These are phyloP conservation scores for Rhodotorula babjevae DNA, from an alignment of 768 basidiomycete genomes.

Conservation along the genomic window DNA sequence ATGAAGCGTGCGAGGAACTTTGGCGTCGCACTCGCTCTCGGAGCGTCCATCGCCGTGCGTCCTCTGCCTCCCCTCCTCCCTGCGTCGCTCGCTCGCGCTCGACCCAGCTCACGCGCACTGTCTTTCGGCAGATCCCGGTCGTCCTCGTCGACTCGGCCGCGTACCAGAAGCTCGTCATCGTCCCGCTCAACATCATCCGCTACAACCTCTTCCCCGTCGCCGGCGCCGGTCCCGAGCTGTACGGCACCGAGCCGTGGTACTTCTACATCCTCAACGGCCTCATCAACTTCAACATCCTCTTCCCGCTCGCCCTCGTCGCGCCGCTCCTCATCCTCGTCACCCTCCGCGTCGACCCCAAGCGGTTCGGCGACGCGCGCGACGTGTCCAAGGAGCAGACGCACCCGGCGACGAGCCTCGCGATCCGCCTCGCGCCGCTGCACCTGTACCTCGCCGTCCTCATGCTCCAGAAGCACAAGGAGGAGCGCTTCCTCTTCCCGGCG, in stretches of 20 bases:
- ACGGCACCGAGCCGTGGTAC: slow-evolving; percentile 80
- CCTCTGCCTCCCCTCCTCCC: too few relatives aligned
- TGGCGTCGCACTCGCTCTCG: slow-evolving; percentile 15
- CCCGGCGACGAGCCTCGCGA: slow-evolving; percentile 67
- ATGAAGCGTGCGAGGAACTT: slow-evolving; percentile 37
- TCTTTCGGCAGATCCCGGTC: slow-evolving; percentile 65
- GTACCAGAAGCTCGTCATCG: slow-evolving; percentile 71
- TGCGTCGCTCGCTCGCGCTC: too few relatives aligned
- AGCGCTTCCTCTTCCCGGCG: slow-evolving; percentile 94
- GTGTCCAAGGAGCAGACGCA: slow-evolving; percentile 51
- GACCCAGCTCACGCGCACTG: neutral
- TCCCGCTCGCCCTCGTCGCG: slow-evolving; percentile 73
- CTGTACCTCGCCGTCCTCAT: slow-evolving; percentile 80
- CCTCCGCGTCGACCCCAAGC: slow-evolving; percentile 66
- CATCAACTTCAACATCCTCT: slow-evolving; percentile 86
- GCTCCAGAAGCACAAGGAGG: slow-evolving; percentile 88
- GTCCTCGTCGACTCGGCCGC: slow-evolving; percentile 75
- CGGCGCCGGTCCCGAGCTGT: slow-evolving; percentile 72
- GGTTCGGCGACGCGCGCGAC: slow-evolving; percentile 59
- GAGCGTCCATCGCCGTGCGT: slow-evolving; percentile 26
- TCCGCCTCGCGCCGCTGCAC: slow-evolving; percentile 83
- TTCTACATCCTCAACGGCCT: slow-evolving; percentile 85
- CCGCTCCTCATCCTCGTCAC: slow-evolving; percentile 74
- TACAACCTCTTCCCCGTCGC: slow-evolving; percentile 84
- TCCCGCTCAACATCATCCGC: slow-evolving; percentile 85